Percentiles rank a stretch among this genome's conserved stretches.
Evolutionary conservation across 1,284 basidiomycete genomes (phyloP).

Genomic region (Sanghuangporus weigelae): DNA sequence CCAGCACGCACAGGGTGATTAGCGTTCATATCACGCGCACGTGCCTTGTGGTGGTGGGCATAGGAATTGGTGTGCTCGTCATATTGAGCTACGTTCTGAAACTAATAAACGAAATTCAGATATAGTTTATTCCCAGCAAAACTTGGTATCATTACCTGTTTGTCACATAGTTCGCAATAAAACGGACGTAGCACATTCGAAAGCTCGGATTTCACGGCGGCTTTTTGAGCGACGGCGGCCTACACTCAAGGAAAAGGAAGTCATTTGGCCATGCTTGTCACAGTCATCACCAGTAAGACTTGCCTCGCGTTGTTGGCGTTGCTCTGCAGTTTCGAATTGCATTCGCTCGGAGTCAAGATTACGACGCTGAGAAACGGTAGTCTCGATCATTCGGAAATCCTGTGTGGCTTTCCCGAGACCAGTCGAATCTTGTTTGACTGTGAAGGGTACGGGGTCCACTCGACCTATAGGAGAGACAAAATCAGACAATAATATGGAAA

Average conservation of each 20-base stretch:
- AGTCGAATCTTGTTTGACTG: slow-evolving; percentile 67
- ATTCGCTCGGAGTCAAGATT: slow-evolving; percentile 74
- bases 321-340: slow-evolving; percentile 70
- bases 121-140: neutral
- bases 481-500: neutral
- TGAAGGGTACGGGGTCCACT: slow-evolving; percentile 74
- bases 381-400: slow-evolving; percentile 76
- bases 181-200: slow-evolving; percentile 62
- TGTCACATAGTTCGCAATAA: slow-evolving; percentile 77
- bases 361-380: slow-evolving; percentile 73
- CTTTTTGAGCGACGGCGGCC: slow-evolving; percentile 63
- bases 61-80: slow-evolving; percentile 55
- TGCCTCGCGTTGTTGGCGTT: slow-evolving; percentile 66
- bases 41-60: slow-evolving; percentile 76
- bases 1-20: slow-evolving; percentile 44
- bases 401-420: slow-evolving; percentile 73
- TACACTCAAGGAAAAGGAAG: slow-evolving; percentile 25
- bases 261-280: neutral
- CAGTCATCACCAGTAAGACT: slow-evolving; percentile 10
- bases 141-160: slow-evolving; percentile 50
- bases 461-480: slow-evolving; percentile 45
- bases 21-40: slow-evolving; percentile 71
- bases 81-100: slow-evolving; percentile 69
- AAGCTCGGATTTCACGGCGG: slow-evolving; percentile 61
- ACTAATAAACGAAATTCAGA: neutral